Conservation (phyloP, 2,329 filamentous ascomycete species). For the Epichloe gansuensis region DNA sequence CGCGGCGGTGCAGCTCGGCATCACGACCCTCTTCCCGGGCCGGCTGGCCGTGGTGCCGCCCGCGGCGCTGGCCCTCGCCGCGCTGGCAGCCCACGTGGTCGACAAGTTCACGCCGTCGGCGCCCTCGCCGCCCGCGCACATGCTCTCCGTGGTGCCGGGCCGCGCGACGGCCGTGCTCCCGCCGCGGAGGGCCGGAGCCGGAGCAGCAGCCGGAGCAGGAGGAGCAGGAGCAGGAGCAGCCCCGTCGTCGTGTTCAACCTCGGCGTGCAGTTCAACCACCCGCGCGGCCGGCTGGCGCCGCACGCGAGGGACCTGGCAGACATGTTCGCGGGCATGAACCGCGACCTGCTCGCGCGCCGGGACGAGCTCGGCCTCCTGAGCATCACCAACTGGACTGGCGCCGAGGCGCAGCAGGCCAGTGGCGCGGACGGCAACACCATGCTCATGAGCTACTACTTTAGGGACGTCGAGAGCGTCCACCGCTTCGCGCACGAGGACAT, state of each 20-base stretch:
- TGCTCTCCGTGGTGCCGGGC: conserved; percentile 18
- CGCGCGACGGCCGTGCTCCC: conserved; percentile 23
- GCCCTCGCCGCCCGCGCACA: conserved; percentile 7
- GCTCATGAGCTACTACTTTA: conserved; percentile 38
- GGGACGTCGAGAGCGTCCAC: conserved; percentile 34
- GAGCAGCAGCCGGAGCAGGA: neutral
- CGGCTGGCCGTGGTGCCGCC: conserved; percentile 24
- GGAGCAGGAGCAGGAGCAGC: conserved; percentile 2
- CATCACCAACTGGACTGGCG: conserved; percentile 26
- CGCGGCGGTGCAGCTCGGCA: conserved; percentile 21
- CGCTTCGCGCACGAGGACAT: conserved; percentile 36
- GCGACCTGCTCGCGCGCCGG: conserved; percentile 21
- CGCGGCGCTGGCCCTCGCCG: conserved; percentile 17
- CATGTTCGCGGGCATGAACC: conserved; percentile 27
- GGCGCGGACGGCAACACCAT: conserved; percentile 28
- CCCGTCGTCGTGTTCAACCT: conserved; percentile 32
- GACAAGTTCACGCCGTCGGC: conserved; percentile 11
- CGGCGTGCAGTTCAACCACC: conserved; percentile 33
- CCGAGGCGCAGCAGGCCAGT: conserved; percentile 11
- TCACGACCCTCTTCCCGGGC: conserved; percentile 22
- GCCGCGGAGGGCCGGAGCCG: conserved; percentile 4
- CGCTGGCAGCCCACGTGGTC: conserved; percentile 17
- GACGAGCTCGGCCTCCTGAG: conserved; percentile 36
- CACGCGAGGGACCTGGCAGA: conserved; percentile 26
- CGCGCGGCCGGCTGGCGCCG: conserved; percentile 35